Evolutionary conservation across 441 rosid genomes (phyloP), one percentile per base, ranked within the genome.

Genomic region (Iberis amara): DNA sequence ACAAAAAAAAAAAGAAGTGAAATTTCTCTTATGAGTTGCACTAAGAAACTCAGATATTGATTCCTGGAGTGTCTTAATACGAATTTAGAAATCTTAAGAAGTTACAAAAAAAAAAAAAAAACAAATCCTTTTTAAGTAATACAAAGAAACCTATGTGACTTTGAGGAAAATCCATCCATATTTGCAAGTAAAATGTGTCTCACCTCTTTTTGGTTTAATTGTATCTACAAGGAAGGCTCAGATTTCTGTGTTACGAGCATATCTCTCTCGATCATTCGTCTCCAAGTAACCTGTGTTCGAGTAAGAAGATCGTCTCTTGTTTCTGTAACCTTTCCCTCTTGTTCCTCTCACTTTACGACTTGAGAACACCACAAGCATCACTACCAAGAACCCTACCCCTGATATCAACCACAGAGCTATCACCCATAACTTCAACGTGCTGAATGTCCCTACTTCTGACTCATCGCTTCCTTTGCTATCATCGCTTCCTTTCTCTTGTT

Each of bases 381-480:
- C 85, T 11, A 66, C 68, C 55, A 86, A 35, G 68, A 89, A 86
- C 35, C 85, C 97, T 41, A 84, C 55, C 4, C 92, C 90, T 13
- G 89, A 86, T 7, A 83, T 44, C 46, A 74, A 70, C 97, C 99
- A 89, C 33, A 85, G 42, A 4, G 70, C 65, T 1, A 94, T 75
- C 68, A 78, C 70, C 99, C 99, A 89, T 47, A 80, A 42, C 69
- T 75, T 79, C 57, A 85, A 77, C 59, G 86, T 67, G 67, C 80
- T 68, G 57, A 84, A 78, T 12, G 66, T 64, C 39, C 84, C 79
- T n/a, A n/a, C n/a, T 26, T 87, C 86, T 2, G 48, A 64, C 39
- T 53, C 51, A 42, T 70, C 61, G 27, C 77, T 59, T 37, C 68
- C 78, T 71, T 62, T 60, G 3, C 71, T 2, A 4, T 68, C 55